A percentile compares a stretch with the other conserved stretches of the same genome.
phyloP scores from a whole-genome alignment of 1,139 yeast species.

The Nematodospora anomalae region DNA sequence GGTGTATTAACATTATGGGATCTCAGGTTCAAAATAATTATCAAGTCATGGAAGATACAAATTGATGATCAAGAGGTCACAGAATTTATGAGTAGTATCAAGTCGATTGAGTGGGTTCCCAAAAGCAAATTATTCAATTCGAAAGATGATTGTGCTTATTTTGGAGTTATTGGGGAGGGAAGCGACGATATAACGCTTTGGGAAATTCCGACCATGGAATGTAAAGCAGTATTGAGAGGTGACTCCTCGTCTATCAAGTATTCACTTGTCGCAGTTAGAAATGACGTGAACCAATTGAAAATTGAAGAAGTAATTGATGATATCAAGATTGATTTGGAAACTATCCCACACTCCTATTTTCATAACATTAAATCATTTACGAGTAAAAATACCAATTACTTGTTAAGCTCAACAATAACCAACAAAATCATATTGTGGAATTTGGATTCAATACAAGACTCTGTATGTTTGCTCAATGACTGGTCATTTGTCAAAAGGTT shows the following conservation, averaged over 20 bases:
- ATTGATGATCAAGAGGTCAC: slow-evolving; percentile 26
- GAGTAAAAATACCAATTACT: slow-evolving; percentile 4
- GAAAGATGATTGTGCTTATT: slow-evolving; percentile 8
- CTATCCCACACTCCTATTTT: background rate
- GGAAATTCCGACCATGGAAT: slow-evolving; percentile 69
- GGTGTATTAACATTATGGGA: slow-evolving; percentile 86
- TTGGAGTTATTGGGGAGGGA: slow-evolving; percentile 15
- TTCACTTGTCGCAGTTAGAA: slow-evolving; percentile 8
- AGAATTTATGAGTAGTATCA: slow-evolving; percentile 13
- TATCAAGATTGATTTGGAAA: background rate
- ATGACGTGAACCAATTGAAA: slow-evolving; percentile 6
- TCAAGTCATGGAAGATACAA: slow-evolving; percentile 55
- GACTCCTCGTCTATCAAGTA: slow-evolving; percentile 8
- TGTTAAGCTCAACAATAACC: slow-evolving; percentile 30
- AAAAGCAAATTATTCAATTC: slow-evolving; percentile 4
- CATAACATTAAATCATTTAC: slow-evolving; percentile 1
- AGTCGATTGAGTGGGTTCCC: slow-evolving; percentile 10
- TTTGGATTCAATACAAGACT: slow-evolving; percentile 23
- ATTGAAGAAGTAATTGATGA: slow-evolving; percentile 11
- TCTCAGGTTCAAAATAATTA: slow-evolving; percentile 58
- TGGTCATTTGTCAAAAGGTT: slow-evolving; percentile 14
- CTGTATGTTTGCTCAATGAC: slow-evolving; percentile 21
- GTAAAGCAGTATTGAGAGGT: slow-evolving; percentile 51
- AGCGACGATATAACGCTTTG: slow-evolving; percentile 66
- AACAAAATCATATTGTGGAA: slow-evolving; percentile 37